phyloP scores from a whole-genome alignment of 495 filamentous ascomycete genomes.

The Thermothielavioides terrestris region DNA sequence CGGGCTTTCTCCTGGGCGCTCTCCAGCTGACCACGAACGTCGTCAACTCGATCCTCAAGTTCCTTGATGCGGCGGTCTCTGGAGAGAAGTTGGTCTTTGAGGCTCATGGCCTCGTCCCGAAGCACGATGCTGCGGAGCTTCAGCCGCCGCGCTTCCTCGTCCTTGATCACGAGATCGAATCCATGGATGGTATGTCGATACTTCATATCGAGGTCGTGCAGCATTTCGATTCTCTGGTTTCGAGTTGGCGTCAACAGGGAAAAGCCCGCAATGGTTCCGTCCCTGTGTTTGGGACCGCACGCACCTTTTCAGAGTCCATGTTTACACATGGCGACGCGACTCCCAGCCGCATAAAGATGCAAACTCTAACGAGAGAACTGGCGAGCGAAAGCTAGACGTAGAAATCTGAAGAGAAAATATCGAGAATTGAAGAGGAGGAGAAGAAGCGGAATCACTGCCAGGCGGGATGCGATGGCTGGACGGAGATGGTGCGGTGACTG shows the following conservation, averaged over 20 bases:
- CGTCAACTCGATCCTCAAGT: constrained; percentile 48
- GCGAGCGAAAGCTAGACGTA: neutral
- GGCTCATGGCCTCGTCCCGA: constrained; percentile 53
- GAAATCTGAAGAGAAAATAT: neutral
- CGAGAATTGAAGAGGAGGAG: neutral
- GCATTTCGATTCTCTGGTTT: constrained; percentile 24
- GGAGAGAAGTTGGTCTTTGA: constrained; percentile 31
- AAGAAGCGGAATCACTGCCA: no score
- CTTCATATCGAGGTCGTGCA: constrained; percentile 52
- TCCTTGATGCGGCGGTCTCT: constrained; percentile 51
- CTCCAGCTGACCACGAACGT: constrained; percentile 50
- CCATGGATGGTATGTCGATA: constrained; percentile 53
- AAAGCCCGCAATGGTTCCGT: neutral
- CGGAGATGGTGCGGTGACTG: neutral
- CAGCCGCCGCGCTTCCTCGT: constrained; percentile 57
- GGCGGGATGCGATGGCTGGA: neutral
- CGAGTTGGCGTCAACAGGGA: constrained; percentile 9
- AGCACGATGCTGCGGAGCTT: constrained; percentile 58
- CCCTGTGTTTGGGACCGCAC: neutral
- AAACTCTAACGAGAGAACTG: neutral
- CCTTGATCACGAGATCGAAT: constrained; percentile 52
- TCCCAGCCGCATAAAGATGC: constrained; percentile 21
- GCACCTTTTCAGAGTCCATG: constrained; percentile 36
- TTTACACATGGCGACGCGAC: constrained; percentile 32
- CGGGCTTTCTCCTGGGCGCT: constrained; percentile 47